These are phyloP conservation scores for Paecilomyces fulvus DNA, from an alignment of 2,329 filamentous ascomycete genomes.

Conservation along the genomic window DNA sequence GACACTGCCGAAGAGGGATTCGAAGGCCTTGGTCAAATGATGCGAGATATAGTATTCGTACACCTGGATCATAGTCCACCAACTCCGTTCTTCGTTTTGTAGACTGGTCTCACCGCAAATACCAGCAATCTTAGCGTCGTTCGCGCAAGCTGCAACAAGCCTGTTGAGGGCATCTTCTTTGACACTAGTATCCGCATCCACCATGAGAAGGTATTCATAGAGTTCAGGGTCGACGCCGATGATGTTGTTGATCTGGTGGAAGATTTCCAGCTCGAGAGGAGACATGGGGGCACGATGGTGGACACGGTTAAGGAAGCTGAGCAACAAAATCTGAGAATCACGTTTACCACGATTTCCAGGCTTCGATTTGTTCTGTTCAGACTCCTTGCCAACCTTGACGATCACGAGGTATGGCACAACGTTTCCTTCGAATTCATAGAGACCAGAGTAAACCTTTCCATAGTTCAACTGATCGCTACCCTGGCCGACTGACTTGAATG, in stretches of 20 bases:
- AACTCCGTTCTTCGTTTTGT: constrained; percentile 88
- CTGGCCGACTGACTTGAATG: constrained; percentile 85
- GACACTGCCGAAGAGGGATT: constrained; percentile 94
- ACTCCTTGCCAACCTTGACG: constrained; percentile 96
- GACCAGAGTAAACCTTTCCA: constrained; percentile 94
- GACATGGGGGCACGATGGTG: constrained; percentile 93
- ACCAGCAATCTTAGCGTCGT: constrained; percentile 91
- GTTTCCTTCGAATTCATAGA: constrained; percentile 96
- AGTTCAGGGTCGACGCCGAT: constrained; percentile 96
- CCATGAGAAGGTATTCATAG: constrained; percentile 95
- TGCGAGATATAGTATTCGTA: constrained; percentile 99
- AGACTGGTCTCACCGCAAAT: constrained; percentile 96
- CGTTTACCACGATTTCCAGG: constrained; percentile 97
- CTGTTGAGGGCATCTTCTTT: constrained; percentile 86
- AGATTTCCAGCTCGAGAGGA: constrained; percentile 93
- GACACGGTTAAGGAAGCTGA: constrained; percentile 97
- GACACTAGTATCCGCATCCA: constrained; percentile 94
- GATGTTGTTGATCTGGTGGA: constrained; percentile 98
- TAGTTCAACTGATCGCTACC: constrained; percentile 94
- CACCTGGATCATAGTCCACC: constrained; percentile 99
- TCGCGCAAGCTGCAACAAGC: constrained; percentile 82
- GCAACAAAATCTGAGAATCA: constrained; percentile 90
- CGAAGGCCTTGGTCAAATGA: constrained; percentile 92
- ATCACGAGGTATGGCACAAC: constrained; percentile 94
- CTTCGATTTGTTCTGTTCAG: constrained; percentile 81